Percentiles rank a stretch among this genome's conserved stretches.
Evolutionary conservation across 306 rosid species (phyloP).

Genomic region (Vachellia pachyceras): DNA sequence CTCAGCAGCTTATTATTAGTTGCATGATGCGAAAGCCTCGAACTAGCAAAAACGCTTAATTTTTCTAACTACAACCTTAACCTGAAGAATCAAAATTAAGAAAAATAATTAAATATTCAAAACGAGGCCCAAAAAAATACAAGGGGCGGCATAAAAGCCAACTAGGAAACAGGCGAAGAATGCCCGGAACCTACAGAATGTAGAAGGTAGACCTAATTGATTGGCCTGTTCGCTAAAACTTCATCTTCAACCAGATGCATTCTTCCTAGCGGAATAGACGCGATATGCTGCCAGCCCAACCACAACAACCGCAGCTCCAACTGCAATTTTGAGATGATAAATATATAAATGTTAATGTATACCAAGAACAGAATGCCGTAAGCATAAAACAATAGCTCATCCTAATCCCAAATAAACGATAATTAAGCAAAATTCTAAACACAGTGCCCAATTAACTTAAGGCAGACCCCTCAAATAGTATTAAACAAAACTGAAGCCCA

Average conservation of each 20-base stretch:
- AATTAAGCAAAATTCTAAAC: not conserved
- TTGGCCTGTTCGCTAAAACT: conserved; percentile 18
- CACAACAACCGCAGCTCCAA: conserved; percentile 88
- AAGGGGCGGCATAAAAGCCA: conserved; percentile 47
- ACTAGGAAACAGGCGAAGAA: conserved; percentile 35
- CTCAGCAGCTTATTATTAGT: conserved; percentile 11
- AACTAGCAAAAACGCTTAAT: not conserved
- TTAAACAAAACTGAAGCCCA: no score
- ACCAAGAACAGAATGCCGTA: conserved; percentile 10
- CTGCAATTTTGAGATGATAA: conserved; percentile 50
- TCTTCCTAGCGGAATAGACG: conserved; percentile 84
- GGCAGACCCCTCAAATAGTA: not conserved
- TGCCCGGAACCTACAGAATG: conserved; percentile 23
- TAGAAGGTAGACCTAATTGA: not conserved
- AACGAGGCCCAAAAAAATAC: conserved; percentile 36
- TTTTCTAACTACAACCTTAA: conserved; percentile 35
- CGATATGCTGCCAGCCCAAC: conserved; percentile 94
- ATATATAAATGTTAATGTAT: not conserved
- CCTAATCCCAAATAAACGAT: not conserved
- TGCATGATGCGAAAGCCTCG: not conserved
- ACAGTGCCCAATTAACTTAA: not conserved
- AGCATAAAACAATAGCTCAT: not conserved
- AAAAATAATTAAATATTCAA: not conserved
- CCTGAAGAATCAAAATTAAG: not conserved
- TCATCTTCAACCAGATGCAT: conserved; percentile 58